Base-by-base conservation (phyloP, 768 basidiomycete species). In the Omphalotus guepiniiformis region DNA sequence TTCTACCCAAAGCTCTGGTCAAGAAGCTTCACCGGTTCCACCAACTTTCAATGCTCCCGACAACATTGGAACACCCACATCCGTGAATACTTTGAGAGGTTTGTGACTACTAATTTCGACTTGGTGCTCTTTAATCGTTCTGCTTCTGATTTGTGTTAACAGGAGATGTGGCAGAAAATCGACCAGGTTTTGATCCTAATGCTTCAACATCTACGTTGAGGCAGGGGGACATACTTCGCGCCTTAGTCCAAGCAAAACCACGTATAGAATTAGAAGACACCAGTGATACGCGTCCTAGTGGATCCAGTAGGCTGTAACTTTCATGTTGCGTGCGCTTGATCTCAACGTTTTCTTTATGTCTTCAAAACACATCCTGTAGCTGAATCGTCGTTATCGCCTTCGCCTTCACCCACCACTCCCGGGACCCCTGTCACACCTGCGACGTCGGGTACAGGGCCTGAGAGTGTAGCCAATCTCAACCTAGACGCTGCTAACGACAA, bases 281-380 rank as follows among this genome's bases (percentile, higher is more conserved):
- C 35, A 32, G 44, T 37, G 44, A 46, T 36, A n/a, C n/a, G n/a
- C n/a, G n/a, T n/a, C n/a, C n/a, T n/a, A 46, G 27, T 37, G 44
- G 44, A 37, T 46, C 44, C 26, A 46, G 44, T 46, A 46, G 4
- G 44, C 21, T 25, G 13, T 39, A 39, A 21, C 9, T 6, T 5
- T 25, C 18, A 22, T 22, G 4, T 13, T 5, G 35, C n/a, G 25
- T 18, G 16, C 18, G 16, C 9, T 36, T 19, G n/a, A 37, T 16
- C 35, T 7, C 35, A 3, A 6, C 12, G 35, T 46, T 15, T 22
- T 21, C 11, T 37, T 23, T 19, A 18, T 1, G 9, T 25, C 3
- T 34, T 6, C n/a, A 8, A 18, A 13, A 18, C 3, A 34, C 44
- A 36, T 23, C 23, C 26, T 18, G 12, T 37, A 46, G 46, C 36